A percentile compares a stretch with the other conserved stretches of the same genome.
Conservation (phyloP, 2,329 filamentous ascomycete genomes). For the Didymella pomorum region DNA sequence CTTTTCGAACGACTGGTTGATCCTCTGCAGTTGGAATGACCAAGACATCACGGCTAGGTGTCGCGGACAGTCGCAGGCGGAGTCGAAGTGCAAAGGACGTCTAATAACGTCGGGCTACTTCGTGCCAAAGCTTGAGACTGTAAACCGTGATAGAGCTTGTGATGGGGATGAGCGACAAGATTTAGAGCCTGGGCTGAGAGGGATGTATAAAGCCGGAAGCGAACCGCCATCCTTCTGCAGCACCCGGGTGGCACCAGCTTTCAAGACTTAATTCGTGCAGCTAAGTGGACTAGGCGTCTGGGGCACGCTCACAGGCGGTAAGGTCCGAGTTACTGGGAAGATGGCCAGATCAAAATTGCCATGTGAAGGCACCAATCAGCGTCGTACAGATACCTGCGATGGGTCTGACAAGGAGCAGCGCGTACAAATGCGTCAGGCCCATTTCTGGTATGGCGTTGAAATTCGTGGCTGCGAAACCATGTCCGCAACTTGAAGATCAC, state of each 20-base stretch:
- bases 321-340: constrained; percentile 18
- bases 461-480: constrained; percentile 15
- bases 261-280: constrained; percentile 27
- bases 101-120: background rate
- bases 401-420: constrained; percentile 18
- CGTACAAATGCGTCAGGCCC: constrained; percentile 9
- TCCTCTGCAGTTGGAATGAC: constrained; percentile 41
- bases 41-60: constrained; percentile 37
- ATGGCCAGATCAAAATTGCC: constrained; percentile 22
- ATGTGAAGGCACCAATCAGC: constrained; percentile 16
- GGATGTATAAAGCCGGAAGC: constrained; percentile 31
- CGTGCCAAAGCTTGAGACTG: background rate
- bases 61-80: background rate
- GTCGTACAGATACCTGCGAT: constrained; percentile 8
- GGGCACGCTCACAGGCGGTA: constrained; percentile 22
- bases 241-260: constrained; percentile 30
- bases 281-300: constrained; percentile 31
- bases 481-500: constrained; percentile 18
- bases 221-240: constrained; percentile 25
- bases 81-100: background rate
- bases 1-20: constrained; percentile 45
- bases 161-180: background rate
- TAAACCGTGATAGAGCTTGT: background rate
- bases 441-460: constrained; percentile 9
- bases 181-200: constrained; percentile 7